Percentiles rank a stretch among this genome's conserved stretches.
phyloP scores from a whole-genome alignment of 306 rosid species.

The Lagenaria siceraria region DNA sequence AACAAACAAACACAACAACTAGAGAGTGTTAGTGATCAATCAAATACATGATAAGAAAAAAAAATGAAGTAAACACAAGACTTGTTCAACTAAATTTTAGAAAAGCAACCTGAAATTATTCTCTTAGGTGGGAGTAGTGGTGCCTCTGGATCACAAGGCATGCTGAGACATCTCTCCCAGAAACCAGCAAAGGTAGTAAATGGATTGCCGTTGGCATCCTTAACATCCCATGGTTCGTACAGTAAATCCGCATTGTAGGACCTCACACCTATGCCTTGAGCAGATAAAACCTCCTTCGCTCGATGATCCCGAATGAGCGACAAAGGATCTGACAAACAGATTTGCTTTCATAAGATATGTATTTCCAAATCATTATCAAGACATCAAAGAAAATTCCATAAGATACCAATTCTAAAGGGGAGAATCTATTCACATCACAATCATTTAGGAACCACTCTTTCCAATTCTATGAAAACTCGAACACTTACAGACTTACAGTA shows the following conservation, averaged over 20 bases:
- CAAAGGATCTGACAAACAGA: constrained; percentile 55
- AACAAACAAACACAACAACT: not conserved
- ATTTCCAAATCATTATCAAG: not conserved
- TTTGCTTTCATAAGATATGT: not conserved
- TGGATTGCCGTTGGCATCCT: constrained; percentile 64
- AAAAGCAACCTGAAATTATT: constrained; percentile 62
- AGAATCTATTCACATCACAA: not conserved
- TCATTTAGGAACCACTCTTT: not conserved
- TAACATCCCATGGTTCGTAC: constrained; percentile 98
- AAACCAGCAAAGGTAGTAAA: constrained; percentile 78
- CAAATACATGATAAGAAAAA: not conserved
- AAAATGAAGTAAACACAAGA: not conserved
- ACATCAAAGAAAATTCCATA: not conserved
- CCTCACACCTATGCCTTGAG: constrained; percentile 71
- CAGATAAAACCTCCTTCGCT: constrained; percentile 69
- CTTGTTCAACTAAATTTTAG: not conserved
- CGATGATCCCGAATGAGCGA: constrained; percentile 89
- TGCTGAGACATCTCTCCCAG: constrained; percentile 98
- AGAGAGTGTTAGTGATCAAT: not conserved
- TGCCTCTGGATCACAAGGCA: constrained; percentile 96
- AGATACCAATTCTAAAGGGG: not conserved
- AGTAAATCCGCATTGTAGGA: constrained; percentile 88
- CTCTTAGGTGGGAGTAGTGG: constrained; percentile 98
- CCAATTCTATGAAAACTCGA: not conserved
- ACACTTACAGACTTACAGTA: not conserved